Evolutionary conservation across 345 rosid species (phyloP).

Genomic region (Eucalyptus sp.): DNA sequence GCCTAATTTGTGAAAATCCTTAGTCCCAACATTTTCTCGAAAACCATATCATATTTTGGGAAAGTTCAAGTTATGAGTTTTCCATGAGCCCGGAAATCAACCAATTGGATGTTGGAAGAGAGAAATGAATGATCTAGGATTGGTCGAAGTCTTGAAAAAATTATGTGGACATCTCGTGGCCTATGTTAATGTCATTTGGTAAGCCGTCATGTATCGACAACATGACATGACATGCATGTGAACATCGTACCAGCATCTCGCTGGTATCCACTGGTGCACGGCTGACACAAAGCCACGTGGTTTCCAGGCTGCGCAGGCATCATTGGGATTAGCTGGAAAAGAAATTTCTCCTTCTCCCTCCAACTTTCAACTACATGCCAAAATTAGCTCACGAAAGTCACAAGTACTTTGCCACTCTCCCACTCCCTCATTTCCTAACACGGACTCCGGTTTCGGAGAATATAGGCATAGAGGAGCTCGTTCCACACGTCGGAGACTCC

Average conservation of each 20-base stretch:
- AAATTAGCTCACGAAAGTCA: neutral
- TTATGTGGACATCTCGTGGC: neutral
- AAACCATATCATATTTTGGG: neutral
- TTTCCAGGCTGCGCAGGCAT: neutral
- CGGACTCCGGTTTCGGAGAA: neutral
- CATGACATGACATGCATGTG: neutral
- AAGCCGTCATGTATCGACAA: neutral
- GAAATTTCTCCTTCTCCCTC: neutral
- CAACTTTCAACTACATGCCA: neutral
- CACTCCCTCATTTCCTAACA: neutral
- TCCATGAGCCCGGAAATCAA: neutral
- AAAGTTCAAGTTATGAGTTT: neutral
- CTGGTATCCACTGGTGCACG: neutral
- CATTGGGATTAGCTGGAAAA: neutral
- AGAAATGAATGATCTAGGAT: neutral
- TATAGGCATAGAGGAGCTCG: neutral
- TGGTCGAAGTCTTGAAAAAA: neutral
- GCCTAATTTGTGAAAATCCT: neutral
- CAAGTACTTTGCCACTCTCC: neutral
- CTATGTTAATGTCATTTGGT: neutral
- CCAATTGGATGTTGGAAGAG: neutral
- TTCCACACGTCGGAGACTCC: neutral
- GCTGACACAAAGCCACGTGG: neutral
- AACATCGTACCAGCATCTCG: fast-evolving
- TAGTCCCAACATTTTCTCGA: neutral